Conservation (phyloP, 768 basidiomycete genomes). For the Tulasnella sp. region DNA sequence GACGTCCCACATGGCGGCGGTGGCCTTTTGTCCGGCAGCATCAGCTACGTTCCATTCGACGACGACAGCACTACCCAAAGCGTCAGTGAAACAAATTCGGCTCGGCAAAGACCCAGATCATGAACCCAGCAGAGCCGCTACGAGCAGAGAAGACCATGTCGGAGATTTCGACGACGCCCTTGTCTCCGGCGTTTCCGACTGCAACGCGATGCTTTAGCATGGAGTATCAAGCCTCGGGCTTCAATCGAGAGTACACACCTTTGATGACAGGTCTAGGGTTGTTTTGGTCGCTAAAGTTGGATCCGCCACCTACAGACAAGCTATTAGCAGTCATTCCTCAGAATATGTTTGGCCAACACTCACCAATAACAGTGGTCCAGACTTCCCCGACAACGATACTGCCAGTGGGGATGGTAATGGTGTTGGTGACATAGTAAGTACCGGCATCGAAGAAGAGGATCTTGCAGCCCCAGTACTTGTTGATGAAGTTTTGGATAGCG, state of each 20-base stretch:
- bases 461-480: constrained; percentile 70
- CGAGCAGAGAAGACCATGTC: constrained; percentile 66
- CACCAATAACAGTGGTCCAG: constrained; percentile 62
- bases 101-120: neutral
- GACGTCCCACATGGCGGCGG: constrained; percentile 63
- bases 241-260: neutral
- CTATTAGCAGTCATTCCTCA: neutral
- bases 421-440: constrained; percentile 58
- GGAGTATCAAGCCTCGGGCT: too few species aligned
- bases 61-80: constrained; percentile 59
- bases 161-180: constrained; percentile 62
- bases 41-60: constrained; percentile 63
- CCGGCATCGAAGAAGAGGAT: constrained; percentile 83
- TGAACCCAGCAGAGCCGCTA: constrained; percentile 42
- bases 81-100: neutral
- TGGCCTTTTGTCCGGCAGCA: constrained; percentile 54
- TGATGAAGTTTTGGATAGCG: constrained; percentile 63
- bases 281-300: constrained; percentile 51
- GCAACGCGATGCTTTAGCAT: neutral
- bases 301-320: constrained; percentile 44
- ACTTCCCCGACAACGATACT: constrained; percentile 64
- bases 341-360: neutral
- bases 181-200: constrained; percentile 54
- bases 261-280: constrained; percentile 55
- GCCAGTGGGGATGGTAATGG: constrained; percentile 61